A percentile compares a stretch with the other conserved stretches of the same genome.
These are phyloP conservation scores for Annulohypoxylon truncatum DNA, from an alignment of 2,329 filamentous ascomycete species.

Conservation along the genomic window DNA sequence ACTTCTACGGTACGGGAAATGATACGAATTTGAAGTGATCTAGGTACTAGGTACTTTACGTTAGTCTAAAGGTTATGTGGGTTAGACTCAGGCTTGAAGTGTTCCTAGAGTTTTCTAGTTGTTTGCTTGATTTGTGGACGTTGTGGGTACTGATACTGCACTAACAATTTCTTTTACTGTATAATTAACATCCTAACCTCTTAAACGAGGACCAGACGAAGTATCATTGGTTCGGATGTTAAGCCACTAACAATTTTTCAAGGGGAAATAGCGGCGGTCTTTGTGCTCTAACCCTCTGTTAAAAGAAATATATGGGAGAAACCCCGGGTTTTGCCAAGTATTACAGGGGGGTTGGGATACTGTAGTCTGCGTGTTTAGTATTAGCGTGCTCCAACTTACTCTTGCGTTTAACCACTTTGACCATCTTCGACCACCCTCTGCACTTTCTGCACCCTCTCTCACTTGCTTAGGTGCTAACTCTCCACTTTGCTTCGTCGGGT, in stretches of 20 bases:
- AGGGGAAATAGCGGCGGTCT: not conserved
- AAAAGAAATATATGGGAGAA: constrained; percentile 16
- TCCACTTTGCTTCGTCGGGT: constrained; percentile 11
- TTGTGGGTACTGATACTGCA: constrained; percentile 16
- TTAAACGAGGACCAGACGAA: constrained; percentile 16
- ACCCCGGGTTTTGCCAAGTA: constrained; percentile 33
- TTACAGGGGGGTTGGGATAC: not conserved
- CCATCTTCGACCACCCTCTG: constrained; percentile 1
- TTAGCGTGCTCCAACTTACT: constrained; percentile 28
- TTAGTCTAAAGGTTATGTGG: constrained; percentile 2
- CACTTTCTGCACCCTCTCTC: not conserved
- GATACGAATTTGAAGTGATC: not conserved
- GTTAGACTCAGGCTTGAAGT: constrained; percentile 4
- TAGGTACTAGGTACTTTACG: not conserved
- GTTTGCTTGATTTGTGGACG: constrained; percentile 4
- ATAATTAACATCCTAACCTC: not conserved
- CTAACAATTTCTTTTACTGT: constrained; percentile 30
- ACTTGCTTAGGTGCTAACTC: not conserved
- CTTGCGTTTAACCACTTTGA: constrained; percentile 13
- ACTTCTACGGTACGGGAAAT: not conserved
- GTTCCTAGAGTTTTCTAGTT: constrained; percentile 14
- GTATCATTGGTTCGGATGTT: constrained; percentile 34
- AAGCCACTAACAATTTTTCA: constrained; percentile 31
- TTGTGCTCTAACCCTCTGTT: constrained; percentile 1
- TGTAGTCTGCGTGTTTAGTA: not conserved